These are phyloP conservation scores for Pistacia atlantica DNA, from an alignment of 345 rosid genomes.

Conservation along the genomic window DNA sequence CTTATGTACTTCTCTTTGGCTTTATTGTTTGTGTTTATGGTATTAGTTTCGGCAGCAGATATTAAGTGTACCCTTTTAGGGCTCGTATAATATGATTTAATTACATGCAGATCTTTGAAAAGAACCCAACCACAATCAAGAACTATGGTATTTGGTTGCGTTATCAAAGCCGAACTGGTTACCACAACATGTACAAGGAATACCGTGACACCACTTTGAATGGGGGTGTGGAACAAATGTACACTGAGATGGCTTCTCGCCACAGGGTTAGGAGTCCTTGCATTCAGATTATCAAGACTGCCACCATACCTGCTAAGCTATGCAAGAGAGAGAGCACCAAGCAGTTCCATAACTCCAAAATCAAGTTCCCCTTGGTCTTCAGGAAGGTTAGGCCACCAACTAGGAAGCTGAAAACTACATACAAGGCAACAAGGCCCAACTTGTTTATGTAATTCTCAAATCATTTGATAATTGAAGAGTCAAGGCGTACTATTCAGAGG, in stretches of 20 bases:
- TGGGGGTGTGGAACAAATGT: slow-evolving; percentile 44
- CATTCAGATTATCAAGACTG: slow-evolving; percentile 44
- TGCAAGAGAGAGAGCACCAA: slow-evolving; percentile 49
- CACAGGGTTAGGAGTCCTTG: slow-evolving; percentile 43
- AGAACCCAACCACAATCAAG: slow-evolving; percentile 39
- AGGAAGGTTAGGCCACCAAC: slow-evolving; percentile 41
- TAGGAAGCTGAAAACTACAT: slow-evolving; percentile 44
- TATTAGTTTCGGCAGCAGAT: not conserved
- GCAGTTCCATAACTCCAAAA: slow-evolving; percentile 42
- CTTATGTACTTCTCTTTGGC: not conserved
- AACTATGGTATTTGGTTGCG: slow-evolving; percentile 45
- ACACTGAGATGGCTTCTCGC: slow-evolving; percentile 45
- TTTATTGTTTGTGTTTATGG: not conserved
- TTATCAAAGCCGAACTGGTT: slow-evolving; percentile 41
- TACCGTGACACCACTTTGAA: slow-evolving; percentile 39
- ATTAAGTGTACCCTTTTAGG: not conserved
- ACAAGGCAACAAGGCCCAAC: slow-evolving; percentile 45
- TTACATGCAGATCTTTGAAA: slow-evolving; percentile 34
- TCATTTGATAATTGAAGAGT: slow-evolving; percentile 14
- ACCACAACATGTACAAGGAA: slow-evolving; percentile 46
- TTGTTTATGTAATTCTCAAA: slow-evolving; percentile 30
- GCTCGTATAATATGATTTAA: no score
- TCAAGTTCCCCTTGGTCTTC: slow-evolving; percentile 41
- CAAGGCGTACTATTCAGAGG: slow-evolving; percentile 11
- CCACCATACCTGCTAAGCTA: slow-evolving; percentile 35